phyloP scores from a whole-genome alignment of 164 flowering plant genomes.

The Piper longum region DNA sequence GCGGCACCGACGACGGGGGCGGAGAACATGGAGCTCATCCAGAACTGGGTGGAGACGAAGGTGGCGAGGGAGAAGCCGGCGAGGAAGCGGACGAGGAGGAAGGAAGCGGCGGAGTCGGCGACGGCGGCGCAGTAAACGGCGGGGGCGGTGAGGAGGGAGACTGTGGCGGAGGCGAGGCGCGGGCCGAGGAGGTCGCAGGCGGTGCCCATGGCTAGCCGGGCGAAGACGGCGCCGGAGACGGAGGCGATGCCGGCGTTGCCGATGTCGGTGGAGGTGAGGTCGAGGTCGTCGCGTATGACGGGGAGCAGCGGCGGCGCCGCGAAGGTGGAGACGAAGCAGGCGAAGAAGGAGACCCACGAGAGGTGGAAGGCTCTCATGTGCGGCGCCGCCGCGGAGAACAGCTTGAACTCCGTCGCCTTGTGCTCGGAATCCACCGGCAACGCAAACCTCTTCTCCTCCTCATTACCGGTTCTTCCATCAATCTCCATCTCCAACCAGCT shows the following conservation, averaged over 20 bases:
- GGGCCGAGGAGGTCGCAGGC: conserved; percentile 82
- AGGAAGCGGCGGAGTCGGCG: conserved; percentile 28
- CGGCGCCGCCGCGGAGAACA: conserved; percentile 42
- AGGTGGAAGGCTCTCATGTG: conserved; percentile 86
- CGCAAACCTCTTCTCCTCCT: conserved; percentile 19
- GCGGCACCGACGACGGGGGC: conserved; percentile 49
- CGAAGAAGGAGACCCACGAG: conserved; percentile 70
- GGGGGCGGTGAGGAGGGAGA: conserved; percentile 55
- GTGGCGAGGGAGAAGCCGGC: conserved; percentile 76
- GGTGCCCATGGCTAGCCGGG: conserved; percentile 70
- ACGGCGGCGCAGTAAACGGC: conserved; percentile 45
- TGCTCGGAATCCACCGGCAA: conserved; percentile 76
- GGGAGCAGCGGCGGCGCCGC: conserved; percentile 81
- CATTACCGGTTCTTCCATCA: conserved; percentile 8
- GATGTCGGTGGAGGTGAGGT: conserved; percentile 62
- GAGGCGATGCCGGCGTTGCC: conserved; percentile 87
- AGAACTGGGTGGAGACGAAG: conserved; percentile 77
- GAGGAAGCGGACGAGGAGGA: conserved; percentile 60
- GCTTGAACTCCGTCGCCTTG: conserved; percentile 45
- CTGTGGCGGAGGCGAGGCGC: conserved; percentile 56
- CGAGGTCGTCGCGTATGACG: conserved; percentile 66
- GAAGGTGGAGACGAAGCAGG: conserved; percentile 73
- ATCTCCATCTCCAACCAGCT: conserved; percentile 2
- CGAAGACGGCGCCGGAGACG: conserved; percentile 72
- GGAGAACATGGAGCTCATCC: conserved; percentile 94